A percentile compares a stretch with the other conserved stretches of the same genome.
Evolutionary conservation across 169 alveolate genomes (phyloP).

Genomic region (Eimeria falciformis): DNA sequence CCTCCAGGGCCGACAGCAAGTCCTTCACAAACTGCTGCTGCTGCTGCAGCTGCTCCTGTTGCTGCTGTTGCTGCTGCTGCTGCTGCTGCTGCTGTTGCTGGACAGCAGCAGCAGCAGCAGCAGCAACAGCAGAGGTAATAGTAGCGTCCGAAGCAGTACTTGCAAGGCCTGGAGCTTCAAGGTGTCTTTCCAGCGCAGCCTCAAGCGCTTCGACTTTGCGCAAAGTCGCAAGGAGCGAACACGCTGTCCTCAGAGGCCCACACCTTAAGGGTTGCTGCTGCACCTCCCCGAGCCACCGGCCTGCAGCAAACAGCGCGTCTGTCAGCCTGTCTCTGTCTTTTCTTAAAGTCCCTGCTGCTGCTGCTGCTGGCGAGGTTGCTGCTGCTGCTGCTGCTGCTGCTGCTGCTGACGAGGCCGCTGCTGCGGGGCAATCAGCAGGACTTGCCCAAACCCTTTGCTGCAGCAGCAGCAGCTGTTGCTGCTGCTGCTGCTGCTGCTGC

Average conservation of each 20-base stretch:
- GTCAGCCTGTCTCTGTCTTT: no score
- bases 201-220: neutral
- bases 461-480: neutral
- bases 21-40: neutral
- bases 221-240: neutral
- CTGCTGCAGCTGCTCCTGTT: neutral
- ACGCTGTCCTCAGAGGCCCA: neutral
- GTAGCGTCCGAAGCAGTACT: neutral
- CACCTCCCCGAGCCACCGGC: conserved; percentile 22
- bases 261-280: conserved; percentile 9
- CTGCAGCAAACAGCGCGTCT: conserved; percentile 13
- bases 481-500: neutral
- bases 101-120: conserved; percentile 36
- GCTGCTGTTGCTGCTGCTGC: neutral
- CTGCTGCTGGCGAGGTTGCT: conserved; percentile 30
- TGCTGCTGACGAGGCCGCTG: neutral
- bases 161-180: neutral
- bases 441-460: no score
- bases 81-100: no score
- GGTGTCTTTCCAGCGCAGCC: neutral
- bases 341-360: no score
- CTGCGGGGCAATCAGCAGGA: no score
- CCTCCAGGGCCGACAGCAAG: neutral
- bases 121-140: neutral
- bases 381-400: conserved; percentile 39